A percentile compares a stretch with the other conserved stretches of the same genome.
Evolutionary conservation across 1,284 basidiomycete species (phyloP).

Genomic region (Fomes fomentarius): DNA sequence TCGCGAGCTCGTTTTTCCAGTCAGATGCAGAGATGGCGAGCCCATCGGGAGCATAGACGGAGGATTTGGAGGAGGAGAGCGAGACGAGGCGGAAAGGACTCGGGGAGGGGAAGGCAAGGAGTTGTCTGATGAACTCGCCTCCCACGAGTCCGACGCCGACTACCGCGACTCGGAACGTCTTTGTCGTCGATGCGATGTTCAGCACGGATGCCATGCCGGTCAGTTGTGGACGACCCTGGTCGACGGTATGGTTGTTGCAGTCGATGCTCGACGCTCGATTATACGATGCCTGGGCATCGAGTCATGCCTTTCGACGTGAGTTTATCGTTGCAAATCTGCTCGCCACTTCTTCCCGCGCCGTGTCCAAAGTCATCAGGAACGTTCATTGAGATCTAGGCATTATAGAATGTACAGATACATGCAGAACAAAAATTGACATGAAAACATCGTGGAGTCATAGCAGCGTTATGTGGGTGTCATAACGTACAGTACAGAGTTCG

Average conservation of each 20-base stretch:
- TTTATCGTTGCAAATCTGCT: background rate
- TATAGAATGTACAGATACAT: slow-evolving; percentile 8
- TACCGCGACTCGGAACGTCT: slow-evolving; percentile 65
- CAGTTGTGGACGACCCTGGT: background rate
- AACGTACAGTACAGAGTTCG: slow-evolving; percentile 10
- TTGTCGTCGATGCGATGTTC: slow-evolving; percentile 20
- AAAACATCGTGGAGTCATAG: background rate
- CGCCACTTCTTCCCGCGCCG: slow-evolving; percentile 11
- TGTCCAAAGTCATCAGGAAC: background rate
- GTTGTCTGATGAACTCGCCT: slow-evolving; percentile 77
- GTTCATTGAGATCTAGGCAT: background rate
- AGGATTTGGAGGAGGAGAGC: slow-evolving; percentile 77
- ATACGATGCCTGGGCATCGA: no score
- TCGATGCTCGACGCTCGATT: background rate
- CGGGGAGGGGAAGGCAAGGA: slow-evolving; percentile 67
- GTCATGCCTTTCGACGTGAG: no score
- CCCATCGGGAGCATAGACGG: slow-evolving; percentile 59
- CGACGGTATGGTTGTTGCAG: background rate
- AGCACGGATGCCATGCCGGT: slow-evolving; percentile 18
- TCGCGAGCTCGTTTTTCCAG: slow-evolving; percentile 53
- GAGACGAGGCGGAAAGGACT: slow-evolving; percentile 75
- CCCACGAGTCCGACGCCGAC: slow-evolving; percentile 91
- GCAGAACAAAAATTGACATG: background rate
- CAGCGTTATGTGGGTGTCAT: slow-evolving; percentile 1
- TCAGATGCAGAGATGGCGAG: slow-evolving; percentile 40